Conservation (phyloP, 352 stramenopile species). For the Blastocystis sp. region DNA sequence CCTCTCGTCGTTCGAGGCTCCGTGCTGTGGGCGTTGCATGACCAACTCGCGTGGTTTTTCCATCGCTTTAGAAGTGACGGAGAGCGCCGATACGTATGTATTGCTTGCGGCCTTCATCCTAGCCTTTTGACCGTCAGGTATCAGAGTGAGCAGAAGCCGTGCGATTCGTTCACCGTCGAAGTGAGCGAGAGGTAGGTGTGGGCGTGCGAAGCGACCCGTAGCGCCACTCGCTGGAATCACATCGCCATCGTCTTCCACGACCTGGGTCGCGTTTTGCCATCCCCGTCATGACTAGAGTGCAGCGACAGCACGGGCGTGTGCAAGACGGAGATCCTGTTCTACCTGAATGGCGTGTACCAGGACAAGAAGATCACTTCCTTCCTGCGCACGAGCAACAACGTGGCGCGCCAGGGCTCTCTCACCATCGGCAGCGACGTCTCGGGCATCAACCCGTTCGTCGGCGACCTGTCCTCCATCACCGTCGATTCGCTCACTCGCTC, state of each 20-base stretch:
- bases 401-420: not conserved
- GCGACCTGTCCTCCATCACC: slow-evolving; percentile 40
- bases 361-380: slow-evolving; percentile 13
- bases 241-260: slow-evolving; percentile 48
- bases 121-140: slow-evolving; percentile 40
- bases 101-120: not conserved
- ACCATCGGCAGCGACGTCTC: slow-evolving; percentile 15
- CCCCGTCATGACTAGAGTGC: not conserved
- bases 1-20: slow-evolving; percentile 26
- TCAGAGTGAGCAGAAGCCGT: slow-evolving; percentile 20
- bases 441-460: slow-evolving; percentile 2
- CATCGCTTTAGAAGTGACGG: slow-evolving; percentile 30
- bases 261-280: not conserved
- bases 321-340: slow-evolving; percentile 23
- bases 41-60: slow-evolving; percentile 3
- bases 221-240: slow-evolving; percentile 48
- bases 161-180: slow-evolving; percentile 24
- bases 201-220: not conserved
- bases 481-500: not conserved
- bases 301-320: not conserved
- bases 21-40: slow-evolving; percentile 1
- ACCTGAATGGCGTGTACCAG: slow-evolving; percentile 47
- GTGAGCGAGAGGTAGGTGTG: slow-evolving; percentile 14
- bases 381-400: not conserved
- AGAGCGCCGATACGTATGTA: slow-evolving; percentile 36